These are phyloP conservation scores for Termitomyces sp. DNA, from an alignment of 768 basidiomycete species.

Conservation along the genomic window DNA sequence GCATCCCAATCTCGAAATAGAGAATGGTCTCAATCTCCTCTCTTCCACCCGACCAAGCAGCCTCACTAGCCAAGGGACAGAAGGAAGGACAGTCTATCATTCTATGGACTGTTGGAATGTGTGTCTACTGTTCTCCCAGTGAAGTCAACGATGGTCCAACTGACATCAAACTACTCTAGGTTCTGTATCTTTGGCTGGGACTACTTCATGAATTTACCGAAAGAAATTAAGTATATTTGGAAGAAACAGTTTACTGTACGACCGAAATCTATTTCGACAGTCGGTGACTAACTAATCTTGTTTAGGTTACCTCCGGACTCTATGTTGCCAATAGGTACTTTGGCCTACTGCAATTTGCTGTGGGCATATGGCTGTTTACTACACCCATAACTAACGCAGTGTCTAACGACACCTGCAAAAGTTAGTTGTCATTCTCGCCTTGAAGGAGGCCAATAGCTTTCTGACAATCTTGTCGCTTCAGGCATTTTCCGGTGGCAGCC, in stretches of 20 bases:
- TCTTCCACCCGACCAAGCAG: slow-evolving; percentile 8
- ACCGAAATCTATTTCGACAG: background rate
- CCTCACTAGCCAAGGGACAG: no score
- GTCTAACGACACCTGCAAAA: slow-evolving; percentile 12
- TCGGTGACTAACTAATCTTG: background rate
- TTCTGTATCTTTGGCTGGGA: slow-evolving; percentile 25
- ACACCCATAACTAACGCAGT: slow-evolving; percentile 13
- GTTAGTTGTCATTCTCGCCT: slow-evolving; percentile 3
- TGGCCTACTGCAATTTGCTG: slow-evolving; percentile 18
- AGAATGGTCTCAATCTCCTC: background rate
- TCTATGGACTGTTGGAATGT: slow-evolving; percentile 22
- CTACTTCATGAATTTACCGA: slow-evolving; percentile 19
- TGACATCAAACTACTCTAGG: slow-evolving; percentile 10
- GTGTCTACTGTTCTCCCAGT: slow-evolving; percentile 3
- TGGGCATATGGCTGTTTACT: slow-evolving; percentile 9
- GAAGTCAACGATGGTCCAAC: background rate
- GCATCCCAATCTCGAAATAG: background rate
- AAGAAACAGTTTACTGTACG: slow-evolving; percentile 18
- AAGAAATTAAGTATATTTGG: slow-evolving; percentile 21
- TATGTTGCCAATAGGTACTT: slow-evolving; percentile 21
- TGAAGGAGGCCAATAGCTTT: background rate
- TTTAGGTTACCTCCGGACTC: slow-evolving; percentile 13
- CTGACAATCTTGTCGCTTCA: background rate
- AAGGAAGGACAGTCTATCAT: slow-evolving; percentile 19
- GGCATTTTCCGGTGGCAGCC: slow-evolving; percentile 20